Base-by-base conservation (phyloP, 179 eudicot genomes). In the Silene noctiflora region DNA sequence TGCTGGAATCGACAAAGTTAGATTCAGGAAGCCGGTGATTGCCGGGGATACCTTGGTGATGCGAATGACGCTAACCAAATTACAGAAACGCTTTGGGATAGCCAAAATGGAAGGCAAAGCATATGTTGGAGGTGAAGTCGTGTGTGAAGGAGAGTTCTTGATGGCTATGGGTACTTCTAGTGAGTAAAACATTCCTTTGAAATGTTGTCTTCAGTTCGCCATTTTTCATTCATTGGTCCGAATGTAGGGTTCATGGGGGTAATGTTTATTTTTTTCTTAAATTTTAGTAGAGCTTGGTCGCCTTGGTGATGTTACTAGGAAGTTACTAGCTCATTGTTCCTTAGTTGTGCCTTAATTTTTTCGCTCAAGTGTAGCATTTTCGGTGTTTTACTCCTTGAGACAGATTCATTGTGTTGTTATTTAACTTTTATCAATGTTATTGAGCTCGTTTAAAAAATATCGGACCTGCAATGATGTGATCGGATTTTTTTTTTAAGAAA, bases 101-200 rank as follows among this genome's bases (percentile, higher is more conserved):
- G 99, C 98, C 0, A 96, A 96, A 78, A 91, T 96, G 99, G 98
- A 90, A 79, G 99, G 99, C 55, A 93, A 96, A 77, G 98, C 99
- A 29, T 96, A 93, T 73, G 99, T 96, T 64, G 99, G 97, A 22
- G 92, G 89, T 29, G 98, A 91, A 25, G 86, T 96, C 25, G 99
- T 93, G 39, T 96, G 98, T 35, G 96, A 93, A 79, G 99, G 99
- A 72, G 99, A 96, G 63, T 91, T 96, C 80, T 83, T 96, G 86
- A 90, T 96, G 98, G 99, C 98, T 39, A 89, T 86, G 88, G 99
- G 94, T 20, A 85, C 59, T 55, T 16, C 80, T 13, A 71, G 72
- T 29, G 84, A 67, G 53, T 71, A 71, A 76, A 42, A 31, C 72
- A 9, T 68, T 27, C 59, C 35, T 17, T 55, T 55, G 59, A 7